These are phyloP conservation scores for Trichoderma virens DNA, from an alignment of 495 filamentous ascomycete genomes.

Conservation along the genomic window DNA sequence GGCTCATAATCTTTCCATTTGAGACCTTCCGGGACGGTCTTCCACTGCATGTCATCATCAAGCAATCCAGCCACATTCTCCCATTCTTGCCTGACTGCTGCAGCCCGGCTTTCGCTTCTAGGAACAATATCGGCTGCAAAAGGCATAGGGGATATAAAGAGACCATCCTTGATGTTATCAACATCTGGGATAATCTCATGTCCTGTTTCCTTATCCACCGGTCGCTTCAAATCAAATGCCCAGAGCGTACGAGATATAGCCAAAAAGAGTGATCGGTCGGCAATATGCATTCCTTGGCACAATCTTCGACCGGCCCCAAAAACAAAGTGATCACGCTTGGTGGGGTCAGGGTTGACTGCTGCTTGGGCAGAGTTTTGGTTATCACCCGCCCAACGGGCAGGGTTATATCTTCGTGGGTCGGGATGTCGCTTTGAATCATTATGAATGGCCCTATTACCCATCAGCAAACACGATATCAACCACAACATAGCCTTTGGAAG, in stretches of 20 bases:
- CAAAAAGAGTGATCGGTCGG: conserved; percentile 48
- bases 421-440: conserved; percentile 28
- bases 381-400: conserved; percentile 24
- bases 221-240: conserved; percentile 39
- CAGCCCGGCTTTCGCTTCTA: conserved; percentile 21
- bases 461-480: background rate
- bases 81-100: conserved; percentile 29
- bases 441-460: conserved; percentile 21
- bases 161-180: conserved; percentile 34
- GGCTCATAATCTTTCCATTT: conserved; percentile 3
- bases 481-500: background rate
- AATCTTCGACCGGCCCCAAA: conserved; percentile 55
- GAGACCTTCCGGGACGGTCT: conserved; percentile 17
- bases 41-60: conserved; percentile 19
- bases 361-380: conserved; percentile 21
- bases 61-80: conserved; percentile 19
- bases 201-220: conserved; percentile 24
- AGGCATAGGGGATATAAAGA: conserved; percentile 36
- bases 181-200: conserved; percentile 30
- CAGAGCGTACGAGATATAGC: conserved; percentile 45
- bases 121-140: conserved; percentile 29
- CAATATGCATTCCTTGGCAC: conserved; percentile 52
- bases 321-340: conserved; percentile 36
- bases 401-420: conserved; percentile 30
- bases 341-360: conserved; percentile 25